Percentiles rank a stretch among this genome's conserved stretches.
Conservation (phyloP, 1,284 basidiomycete species). For the Coniferiporia weirii region DNA sequence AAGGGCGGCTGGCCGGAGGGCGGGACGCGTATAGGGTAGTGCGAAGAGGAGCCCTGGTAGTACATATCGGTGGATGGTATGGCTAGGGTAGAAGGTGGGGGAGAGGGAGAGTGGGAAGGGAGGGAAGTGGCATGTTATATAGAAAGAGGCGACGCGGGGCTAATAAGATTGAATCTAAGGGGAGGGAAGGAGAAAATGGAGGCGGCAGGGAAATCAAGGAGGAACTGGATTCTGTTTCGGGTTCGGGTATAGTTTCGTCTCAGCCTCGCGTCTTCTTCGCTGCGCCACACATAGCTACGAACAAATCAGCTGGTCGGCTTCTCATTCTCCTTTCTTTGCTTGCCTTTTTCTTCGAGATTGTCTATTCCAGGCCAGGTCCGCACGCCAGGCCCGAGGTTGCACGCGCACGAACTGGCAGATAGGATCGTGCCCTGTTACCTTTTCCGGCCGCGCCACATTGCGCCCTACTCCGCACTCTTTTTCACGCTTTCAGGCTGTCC, state of each 20-base stretch:
- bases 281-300: no score
- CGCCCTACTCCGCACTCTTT: not conserved
- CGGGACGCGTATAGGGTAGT: not conserved
- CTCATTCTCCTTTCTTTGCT: no score
- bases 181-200: no score
- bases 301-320: no score
- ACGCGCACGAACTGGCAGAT: not conserved
- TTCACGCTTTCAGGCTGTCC: no score
- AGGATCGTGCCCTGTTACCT: not conserved
- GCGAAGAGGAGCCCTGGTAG: not conserved
- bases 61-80: not conserved
- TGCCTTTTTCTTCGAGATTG: no score
- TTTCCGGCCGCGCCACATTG: constrained; percentile 2
- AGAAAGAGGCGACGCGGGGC: not conserved
- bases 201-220: no score
- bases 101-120: not conserved
- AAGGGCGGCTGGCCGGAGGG: not conserved
- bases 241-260: no score
- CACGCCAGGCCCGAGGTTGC: not conserved
- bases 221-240: no score
- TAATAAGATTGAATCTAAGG: not conserved
- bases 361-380: no score
- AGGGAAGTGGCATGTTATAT: constrained; percentile 8
- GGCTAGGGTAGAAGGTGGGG: no score
- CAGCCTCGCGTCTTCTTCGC: no score